Percentiles rank a stretch among this genome's conserved stretches.
These are phyloP conservation scores for Gymnopilus dilepis DNA, from an alignment of 768 basidiomycete species.

Conservation along the genomic window DNA sequence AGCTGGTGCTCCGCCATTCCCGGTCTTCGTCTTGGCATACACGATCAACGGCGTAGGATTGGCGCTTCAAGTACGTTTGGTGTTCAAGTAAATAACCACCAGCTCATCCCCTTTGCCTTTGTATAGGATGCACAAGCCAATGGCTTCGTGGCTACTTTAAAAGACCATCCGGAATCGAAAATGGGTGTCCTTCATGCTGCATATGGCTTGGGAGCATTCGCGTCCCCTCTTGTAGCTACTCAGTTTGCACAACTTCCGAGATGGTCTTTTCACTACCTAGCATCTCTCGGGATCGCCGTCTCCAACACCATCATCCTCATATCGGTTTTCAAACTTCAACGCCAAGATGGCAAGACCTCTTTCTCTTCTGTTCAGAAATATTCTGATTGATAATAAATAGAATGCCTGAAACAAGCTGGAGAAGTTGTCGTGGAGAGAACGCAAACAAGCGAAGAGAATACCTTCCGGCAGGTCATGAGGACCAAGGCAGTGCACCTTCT, in stretches of 20 bases:
- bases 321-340: constrained; percentile 68
- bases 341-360: constrained; percentile 63
- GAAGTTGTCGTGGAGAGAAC: constrained; percentile 45
- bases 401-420: constrained; percentile 59
- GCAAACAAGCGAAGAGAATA: constrained; percentile 40
- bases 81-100: not conserved
- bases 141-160: constrained; percentile 66
- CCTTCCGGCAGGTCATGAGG: constrained; percentile 53
- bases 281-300: constrained; percentile 69
- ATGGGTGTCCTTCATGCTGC: constrained; percentile 58
- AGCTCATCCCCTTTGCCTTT: not conserved
- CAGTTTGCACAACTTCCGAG: constrained; percentile 69
- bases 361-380: not conserved
- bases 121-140: constrained; percentile 73
- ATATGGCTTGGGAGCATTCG: constrained; percentile 71
- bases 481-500: constrained; percentile 63
- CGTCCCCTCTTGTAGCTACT: constrained; percentile 78
- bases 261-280: constrained; percentile 84
- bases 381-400: constrained; percentile 36
- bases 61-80: constrained; percentile 46
- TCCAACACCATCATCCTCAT: constrained; percentile 58
- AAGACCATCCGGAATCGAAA: constrained; percentile 60
- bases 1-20: constrained; percentile 65
- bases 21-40: constrained; percentile 58
- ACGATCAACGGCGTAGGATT: constrained; percentile 49